Conservation (phyloP, 768 basidiomycete species). For the Tephrocybe sp. region DNA sequence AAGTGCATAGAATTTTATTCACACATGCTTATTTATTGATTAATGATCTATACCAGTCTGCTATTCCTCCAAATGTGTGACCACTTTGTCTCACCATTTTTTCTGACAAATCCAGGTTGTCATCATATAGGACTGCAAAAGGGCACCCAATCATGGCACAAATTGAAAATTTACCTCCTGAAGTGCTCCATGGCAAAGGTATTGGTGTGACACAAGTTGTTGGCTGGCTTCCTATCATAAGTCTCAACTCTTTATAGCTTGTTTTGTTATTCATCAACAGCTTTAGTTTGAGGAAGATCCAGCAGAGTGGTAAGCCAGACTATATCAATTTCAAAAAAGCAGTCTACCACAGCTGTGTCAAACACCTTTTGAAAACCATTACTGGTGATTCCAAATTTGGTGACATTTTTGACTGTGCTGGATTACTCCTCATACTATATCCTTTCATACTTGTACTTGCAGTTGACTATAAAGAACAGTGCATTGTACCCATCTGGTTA, state of each 20-base stretch:
- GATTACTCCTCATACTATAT: conserved; percentile 14
- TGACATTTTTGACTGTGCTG: conserved; percentile 17
- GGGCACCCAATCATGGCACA: conserved; percentile 35
- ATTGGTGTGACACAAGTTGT: conserved; percentile 26
- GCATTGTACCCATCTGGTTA: conserved; percentile 7
- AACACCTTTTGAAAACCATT: conserved; percentile 28
- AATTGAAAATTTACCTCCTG: conserved; percentile 27
- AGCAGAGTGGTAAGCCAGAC: conserved; percentile 14
- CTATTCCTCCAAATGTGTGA: not conserved
- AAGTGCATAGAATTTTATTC: conserved; percentile 13
- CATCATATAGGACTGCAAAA: conserved; percentile 32
- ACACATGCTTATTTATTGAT: not conserved
- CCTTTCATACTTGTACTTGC: conserved; percentile 10
- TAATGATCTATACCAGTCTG: not conserved
- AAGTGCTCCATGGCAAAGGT: conserved; percentile 32
- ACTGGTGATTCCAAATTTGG: conserved; percentile 18
- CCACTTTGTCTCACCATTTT: conserved; percentile 32
- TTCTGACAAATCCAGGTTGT: conserved; percentile 38
- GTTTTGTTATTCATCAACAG: not conserved
- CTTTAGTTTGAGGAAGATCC: conserved; percentile 24
- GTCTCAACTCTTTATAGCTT: not conserved
- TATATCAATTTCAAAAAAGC: conserved; percentile 33
- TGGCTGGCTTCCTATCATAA: not conserved
- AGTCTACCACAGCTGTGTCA: conserved; percentile 39
- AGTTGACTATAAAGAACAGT: conserved; percentile 25